Evolutionary conservation across 805 yeast genomes (phyloP).

Genomic region (Danielia oregonensis): DNA sequence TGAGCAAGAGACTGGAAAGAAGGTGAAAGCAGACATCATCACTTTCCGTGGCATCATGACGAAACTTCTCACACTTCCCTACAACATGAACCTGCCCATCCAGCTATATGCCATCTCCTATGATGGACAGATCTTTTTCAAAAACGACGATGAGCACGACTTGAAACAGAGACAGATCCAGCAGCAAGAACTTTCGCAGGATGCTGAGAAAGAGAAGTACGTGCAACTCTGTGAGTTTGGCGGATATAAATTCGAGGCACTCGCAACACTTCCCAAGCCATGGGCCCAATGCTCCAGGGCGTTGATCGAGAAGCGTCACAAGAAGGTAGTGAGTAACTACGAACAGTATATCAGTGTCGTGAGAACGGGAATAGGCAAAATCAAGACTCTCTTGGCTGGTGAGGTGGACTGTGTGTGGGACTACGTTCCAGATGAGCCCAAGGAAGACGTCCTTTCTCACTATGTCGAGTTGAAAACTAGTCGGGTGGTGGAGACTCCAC

Average conservation of each 20-base stretch:
- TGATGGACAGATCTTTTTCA: conserved; percentile 73
- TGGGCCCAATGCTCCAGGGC: conserved; percentile 66
- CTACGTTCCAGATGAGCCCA: conserved; percentile 50
- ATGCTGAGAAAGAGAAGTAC: conserved; percentile 24
- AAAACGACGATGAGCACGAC: conserved; percentile 43
- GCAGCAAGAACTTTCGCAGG: conserved; percentile 7
- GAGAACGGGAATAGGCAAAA: conserved; percentile 75
- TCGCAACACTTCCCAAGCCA: conserved; percentile 73
- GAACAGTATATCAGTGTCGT: conserved; percentile 83
- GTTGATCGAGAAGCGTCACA: conserved; percentile 62
- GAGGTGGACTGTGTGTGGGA: conserved; percentile 93
- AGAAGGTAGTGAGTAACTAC: conserved; percentile 58
- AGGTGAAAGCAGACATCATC: conserved; percentile 60
- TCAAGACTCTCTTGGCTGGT: conserved; percentile 70
- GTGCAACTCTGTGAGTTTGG: conserved; percentile 47
- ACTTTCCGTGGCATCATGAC: conserved; percentile 87
- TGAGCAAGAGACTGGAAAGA: conserved; percentile 49
- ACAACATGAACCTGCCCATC: conserved; percentile 51
- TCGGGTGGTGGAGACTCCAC: conserved; percentile 48
- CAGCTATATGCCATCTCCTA: conserved; percentile 61
- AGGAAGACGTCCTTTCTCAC: conserved; percentile 55
- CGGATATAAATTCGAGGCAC: conserved; percentile 83
- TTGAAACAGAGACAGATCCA: conserved; percentile 23
- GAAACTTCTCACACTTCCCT: conserved; percentile 65
- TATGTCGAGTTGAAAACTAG: conserved; percentile 85